Percentiles rank a stretch among this genome's conserved stretches.
Evolutionary conservation across 2,329 filamentous ascomycete genomes (phyloP).

Genomic region (Fusarium sp.): DNA sequence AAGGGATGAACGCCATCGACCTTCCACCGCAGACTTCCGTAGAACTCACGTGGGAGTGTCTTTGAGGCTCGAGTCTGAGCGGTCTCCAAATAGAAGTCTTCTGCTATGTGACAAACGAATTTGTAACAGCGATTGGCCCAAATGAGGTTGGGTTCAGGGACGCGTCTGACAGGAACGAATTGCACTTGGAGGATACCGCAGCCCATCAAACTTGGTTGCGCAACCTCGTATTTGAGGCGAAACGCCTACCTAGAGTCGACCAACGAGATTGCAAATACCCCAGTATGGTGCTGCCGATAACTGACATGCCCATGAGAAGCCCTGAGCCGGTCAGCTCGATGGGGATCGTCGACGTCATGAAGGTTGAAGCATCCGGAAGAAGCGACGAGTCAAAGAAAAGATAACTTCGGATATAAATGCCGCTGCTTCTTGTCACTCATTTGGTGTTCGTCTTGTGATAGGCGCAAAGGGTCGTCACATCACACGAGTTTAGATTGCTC

Average conservation of each 20-base stretch:
- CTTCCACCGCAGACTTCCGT: slow-evolving; percentile 41
- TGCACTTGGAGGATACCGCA: slow-evolving; percentile 8
- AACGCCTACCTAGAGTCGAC: neutral
- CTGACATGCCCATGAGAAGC: slow-evolving; percentile 11
- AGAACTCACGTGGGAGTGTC: slow-evolving; percentile 41
- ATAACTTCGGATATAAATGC: neutral
- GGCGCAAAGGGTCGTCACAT: slow-evolving; percentile 19
- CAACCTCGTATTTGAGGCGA: slow-evolving; percentile 36
- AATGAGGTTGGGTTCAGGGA: slow-evolving; percentile 7
- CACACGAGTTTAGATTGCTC: slow-evolving; percentile 31
- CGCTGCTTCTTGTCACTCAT: neutral
- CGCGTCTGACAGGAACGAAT: slow-evolving; percentile 14
- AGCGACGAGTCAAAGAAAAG: slow-evolving; percentile 6
- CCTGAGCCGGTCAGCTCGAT: slow-evolving; percentile 10
- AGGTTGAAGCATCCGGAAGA: neutral
- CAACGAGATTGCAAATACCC: slow-evolving; percentile 20
- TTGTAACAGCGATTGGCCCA: slow-evolving; percentile 29
- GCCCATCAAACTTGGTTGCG: slow-evolving; percentile 19
- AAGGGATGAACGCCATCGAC: slow-evolving; percentile 45
- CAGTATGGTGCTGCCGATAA: slow-evolving; percentile 12
- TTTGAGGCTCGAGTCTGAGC: slow-evolving; percentile 29
- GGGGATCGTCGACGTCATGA: slow-evolving; percentile 27
- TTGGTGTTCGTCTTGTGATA: slow-evolving; percentile 1
- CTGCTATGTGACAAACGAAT: slow-evolving; percentile 5
- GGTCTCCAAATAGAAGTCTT: slow-evolving; percentile 39